A percentile compares a stretch with the other conserved stretches of the same genome.
Conservation (phyloP, 257 asterid species). For the Catharanthus roseus region DNA sequence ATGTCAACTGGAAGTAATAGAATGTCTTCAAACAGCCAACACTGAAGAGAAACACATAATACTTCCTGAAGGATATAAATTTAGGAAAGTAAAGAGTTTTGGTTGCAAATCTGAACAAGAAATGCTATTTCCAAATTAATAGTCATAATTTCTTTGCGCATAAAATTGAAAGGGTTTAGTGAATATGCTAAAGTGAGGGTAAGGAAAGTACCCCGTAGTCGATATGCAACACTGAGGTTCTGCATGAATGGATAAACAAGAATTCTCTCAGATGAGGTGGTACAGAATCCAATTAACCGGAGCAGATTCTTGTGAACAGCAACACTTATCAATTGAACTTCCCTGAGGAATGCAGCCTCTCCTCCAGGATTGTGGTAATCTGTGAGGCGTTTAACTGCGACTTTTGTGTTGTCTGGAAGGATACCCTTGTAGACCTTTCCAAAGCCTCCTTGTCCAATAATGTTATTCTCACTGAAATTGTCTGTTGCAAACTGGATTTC, state of each 20-base stretch:
- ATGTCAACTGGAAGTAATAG: background rate
- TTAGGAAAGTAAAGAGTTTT: background rate
- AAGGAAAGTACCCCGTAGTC: slow-evolving; percentile 53
- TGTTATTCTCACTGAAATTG: slow-evolving; percentile 52
- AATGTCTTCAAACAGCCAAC: background rate
- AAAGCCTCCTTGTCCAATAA: slow-evolving; percentile 91
- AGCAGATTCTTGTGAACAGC: slow-evolving; percentile 86
- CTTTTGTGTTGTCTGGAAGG: slow-evolving; percentile 50
- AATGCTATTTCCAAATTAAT: background rate
- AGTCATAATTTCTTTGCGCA: background rate
- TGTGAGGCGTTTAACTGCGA: slow-evolving; percentile 74
- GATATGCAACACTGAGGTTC: slow-evolving; percentile 85
- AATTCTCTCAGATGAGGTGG: slow-evolving; percentile 65
- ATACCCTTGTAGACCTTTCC: slow-evolving; percentile 79
- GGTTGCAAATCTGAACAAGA: no score
- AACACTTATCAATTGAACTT: slow-evolving; percentile 71
- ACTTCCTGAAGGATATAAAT: no score
- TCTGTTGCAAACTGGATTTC: slow-evolving; percentile 81
- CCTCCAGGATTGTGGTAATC: slow-evolving; percentile 82
- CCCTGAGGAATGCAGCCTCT: slow-evolving; percentile 80
- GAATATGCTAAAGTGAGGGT: background rate
- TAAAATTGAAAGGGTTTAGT: background rate
- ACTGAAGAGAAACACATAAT: background rate
- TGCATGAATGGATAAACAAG: slow-evolving; percentile 92
- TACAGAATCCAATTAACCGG: slow-evolving; percentile 71